A percentile compares a stretch with the other conserved stretches of the same genome.
phyloP scores from a whole-genome alignment of 176 grass and related monocot species.

The Olyra latifolia region DNA sequence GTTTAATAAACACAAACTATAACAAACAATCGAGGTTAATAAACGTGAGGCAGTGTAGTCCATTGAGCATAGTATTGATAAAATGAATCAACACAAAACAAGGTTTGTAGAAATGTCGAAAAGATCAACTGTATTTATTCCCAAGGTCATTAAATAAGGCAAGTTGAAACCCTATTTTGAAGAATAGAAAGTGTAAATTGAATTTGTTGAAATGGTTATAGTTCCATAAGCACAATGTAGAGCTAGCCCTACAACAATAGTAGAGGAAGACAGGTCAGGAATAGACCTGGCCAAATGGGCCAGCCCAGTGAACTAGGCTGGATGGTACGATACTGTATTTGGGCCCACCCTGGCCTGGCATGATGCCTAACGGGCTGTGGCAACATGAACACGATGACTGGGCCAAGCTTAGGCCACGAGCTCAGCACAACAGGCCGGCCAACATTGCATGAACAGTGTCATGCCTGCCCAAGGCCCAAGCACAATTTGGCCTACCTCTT shows the following conservation, averaged over 20 bases:
- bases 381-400: too few species aligned
- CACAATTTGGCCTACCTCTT: too few species aligned
- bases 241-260: neutral
- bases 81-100: neutral
- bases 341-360: too few species aligned
- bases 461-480: too few species aligned
- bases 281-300: too few species aligned
- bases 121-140: neutral
- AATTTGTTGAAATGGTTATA: neutral
- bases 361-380: too few species aligned
- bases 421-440: too few species aligned
- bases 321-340: too few species aligned
- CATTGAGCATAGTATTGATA: neutral
- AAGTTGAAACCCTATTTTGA: constrained; percentile 1
- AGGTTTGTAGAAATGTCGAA: neutral
- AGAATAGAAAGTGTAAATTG: neutral
- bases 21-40: constrained; percentile 1
- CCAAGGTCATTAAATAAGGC: neutral
- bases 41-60: neutral
- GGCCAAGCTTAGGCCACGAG: too few species aligned
- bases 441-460: too few species aligned
- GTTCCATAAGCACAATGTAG: neutral
- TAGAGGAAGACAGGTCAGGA: neutral
- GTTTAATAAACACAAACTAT: neutral
- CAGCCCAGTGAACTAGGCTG: too few species aligned